phyloP scores from a whole-genome alignment of 2,329 filamentous ascomycete species.

The Hansfordia pulvinata region DNA sequence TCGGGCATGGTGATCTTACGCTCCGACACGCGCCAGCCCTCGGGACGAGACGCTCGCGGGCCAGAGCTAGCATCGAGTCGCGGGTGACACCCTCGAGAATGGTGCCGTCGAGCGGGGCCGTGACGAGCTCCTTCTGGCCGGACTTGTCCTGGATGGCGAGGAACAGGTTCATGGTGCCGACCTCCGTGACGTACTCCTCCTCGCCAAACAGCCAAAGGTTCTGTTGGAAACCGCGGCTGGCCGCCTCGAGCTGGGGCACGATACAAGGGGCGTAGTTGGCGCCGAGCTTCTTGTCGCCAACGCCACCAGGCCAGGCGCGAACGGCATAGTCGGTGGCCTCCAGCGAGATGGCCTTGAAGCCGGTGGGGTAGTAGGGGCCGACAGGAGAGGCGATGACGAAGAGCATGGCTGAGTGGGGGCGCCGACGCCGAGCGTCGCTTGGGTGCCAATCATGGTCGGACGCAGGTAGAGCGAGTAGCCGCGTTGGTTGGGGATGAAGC shows the following conservation, averaged over 20 bases:
- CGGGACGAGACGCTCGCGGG: slow-evolving; percentile 68
- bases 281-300: slow-evolving; percentile 95
- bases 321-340: slow-evolving; percentile 96
- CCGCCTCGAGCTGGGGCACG: slow-evolving; percentile 86
- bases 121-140: slow-evolving; percentile 82
- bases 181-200: slow-evolving; percentile 92
- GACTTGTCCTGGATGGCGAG: slow-evolving; percentile 76
- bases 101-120: slow-evolving; percentile 90
- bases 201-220: slow-evolving; percentile 96
- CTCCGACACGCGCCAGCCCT: slow-evolving; percentile 84
- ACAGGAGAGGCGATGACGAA: slow-evolving; percentile 95
- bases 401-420: slow-evolving; percentile 81
- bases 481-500: slow-evolving; percentile 75
- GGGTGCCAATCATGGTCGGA: slow-evolving; percentile 94
- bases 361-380: slow-evolving; percentile 94
- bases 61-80: slow-evolving; percentile 79
- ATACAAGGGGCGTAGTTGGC: slow-evolving; percentile 99
- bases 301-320: slow-evolving; percentile 93
- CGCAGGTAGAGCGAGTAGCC: slow-evolving; percentile 94
- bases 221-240: slow-evolving; percentile 87
- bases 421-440: slow-evolving; percentile 83
- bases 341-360: slow-evolving; percentile 92
- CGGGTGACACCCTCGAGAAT: slow-evolving; percentile 92
- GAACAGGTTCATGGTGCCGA: slow-evolving; percentile 98
- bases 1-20: slow-evolving; percentile 88